Evolutionary conservation across 371 early-diverging fungal species (phyloP), one percentile per base, ranked within the genome.

Genomic region (Haplosporangium sp.): DNA sequence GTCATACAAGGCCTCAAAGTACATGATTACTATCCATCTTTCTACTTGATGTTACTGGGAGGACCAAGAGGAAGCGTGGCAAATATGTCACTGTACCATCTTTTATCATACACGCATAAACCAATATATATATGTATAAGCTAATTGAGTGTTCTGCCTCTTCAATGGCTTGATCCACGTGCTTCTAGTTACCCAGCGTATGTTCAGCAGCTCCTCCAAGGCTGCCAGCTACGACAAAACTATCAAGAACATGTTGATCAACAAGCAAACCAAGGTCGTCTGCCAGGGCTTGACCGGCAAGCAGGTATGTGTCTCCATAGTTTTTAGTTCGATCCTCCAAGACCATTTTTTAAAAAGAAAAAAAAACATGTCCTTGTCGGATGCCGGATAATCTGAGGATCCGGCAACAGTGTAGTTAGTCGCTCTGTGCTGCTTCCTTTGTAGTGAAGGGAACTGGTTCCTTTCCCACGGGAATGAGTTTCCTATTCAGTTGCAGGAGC

Each of bases 251-350:
- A 89, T 99, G 90, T 71, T 87, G 84, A 93, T 99, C 85, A 94
- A 92, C 90, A 94, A 95, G 90, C 85, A 97, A 86, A 98, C 99
- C 70, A 94, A 93, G 86, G 98, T 98, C 69, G 95, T 99, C 82
- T 96, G 96, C 88, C 99, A 99, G 86, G 99, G 99, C 68, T 98
- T 99, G 88, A 99, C 99, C 44, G 99, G 99, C 73, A 98, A 98
- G 88, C 98, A 98, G 93, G 99, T 97, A 89, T 71, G 27, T 61
- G n/a, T 15, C 15, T 3, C 50, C 15, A n/a, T 15, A 15, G n/a
- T n/a, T 4, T 50, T 50, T 50, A 50, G 15, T 50, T 27, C 27
- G 27, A 27, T 27, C 27, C 27, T 27, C 27, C 27, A 27, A 27
- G 27, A 27, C 27, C 27, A 27, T 42, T 50, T 50, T n/a, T 19